Evolutionary conservation across 345 rosid genomes (phyloP).

Genomic region (Abelmoschus esculentus): DNA sequence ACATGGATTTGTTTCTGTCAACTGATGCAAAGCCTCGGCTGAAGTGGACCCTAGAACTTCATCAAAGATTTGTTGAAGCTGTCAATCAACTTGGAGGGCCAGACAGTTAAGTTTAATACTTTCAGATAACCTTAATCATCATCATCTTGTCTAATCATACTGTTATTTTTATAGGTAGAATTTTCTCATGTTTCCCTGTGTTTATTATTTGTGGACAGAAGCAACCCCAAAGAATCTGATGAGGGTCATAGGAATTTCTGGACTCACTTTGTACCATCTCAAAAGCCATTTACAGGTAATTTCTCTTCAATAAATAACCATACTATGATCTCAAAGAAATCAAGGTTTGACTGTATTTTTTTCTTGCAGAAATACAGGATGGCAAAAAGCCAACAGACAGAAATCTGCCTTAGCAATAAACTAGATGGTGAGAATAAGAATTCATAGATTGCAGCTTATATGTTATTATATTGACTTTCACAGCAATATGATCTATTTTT

Average conservation of each 20-base stretch:
- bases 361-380: conserved; percentile 73
- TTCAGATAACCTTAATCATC: not conserved
- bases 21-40: conserved; percentile 94
- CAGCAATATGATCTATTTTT: not conserved
- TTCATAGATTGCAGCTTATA: not conserved
- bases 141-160: not conserved
- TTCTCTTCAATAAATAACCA: not conserved
- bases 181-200: conserved; percentile 10
- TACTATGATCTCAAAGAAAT: not conserved
- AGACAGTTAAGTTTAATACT: conserved; percentile 47
- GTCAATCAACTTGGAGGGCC: conserved; percentile 83
- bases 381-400: conserved; percentile 64
- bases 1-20: conserved; percentile 70
- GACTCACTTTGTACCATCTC: conserved; percentile 86
- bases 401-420: conserved; percentile 28
- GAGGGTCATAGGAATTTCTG: conserved; percentile 79
- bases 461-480: not conserved
- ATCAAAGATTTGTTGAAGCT: conserved; percentile 76
- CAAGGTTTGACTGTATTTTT: not conserved
- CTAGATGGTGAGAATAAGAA: conserved; percentile 26
- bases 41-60: conserved; percentile 95
- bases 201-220: conserved; percentile 35
- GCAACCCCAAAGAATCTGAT: conserved; percentile 95
- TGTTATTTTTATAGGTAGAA: not conserved
- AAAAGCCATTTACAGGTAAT: conserved; percentile 92